Base-by-base conservation (phyloP, 306 rosid genomes). In the Nissolia schottii region DNA sequence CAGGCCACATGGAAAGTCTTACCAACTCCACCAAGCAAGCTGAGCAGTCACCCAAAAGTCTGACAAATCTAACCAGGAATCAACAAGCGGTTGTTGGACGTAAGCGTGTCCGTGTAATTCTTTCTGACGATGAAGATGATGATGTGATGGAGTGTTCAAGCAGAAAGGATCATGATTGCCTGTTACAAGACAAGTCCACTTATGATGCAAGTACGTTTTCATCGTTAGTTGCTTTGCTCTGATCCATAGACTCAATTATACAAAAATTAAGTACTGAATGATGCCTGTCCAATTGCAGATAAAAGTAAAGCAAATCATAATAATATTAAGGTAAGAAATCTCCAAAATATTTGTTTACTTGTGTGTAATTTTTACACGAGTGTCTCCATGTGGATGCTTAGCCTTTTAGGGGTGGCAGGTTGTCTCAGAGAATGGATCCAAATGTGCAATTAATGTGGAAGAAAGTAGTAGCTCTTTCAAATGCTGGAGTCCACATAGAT, bases 391-490 rank as follows among this genome's bases (percentile, higher is more conserved):
- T 54, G 49, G 37, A 56, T 18, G 67, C 76, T 71, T 71, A 58
- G 32, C 23, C 23, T 76, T 83, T 80, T 65, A 64, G 69, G 76
- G 28, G 71, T 84, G 58, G 81, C 87, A 93, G 98, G 87, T 75
- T 80, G 65, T 64, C 71, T 51, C 87, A 40, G 82, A 82, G 45
- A 43, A 65, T 57, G 79, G 87, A 76, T 75, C 86, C 51, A 85
- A 87, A 64, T 31, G 41, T 78, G 70, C 83, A 64, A 41, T 58
- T 78, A 63, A 83, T 65, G 72, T 82, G 50, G 92, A 91, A 83
- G 92, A 89, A 82, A 87, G 92, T 79, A 79, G 89, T 16, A 79
- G 89, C 86, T 90, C 98, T 59, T 71, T 87, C 83, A 87, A 87
- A 83, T 54, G 77, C 81, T 64, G 58, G 69, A 80, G 83, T 87